Evolutionary conservation across 805 yeast genomes (phyloP), one percentile per base, ranked within the genome.

Genomic region (Ogataea haglerorum): DNA sequence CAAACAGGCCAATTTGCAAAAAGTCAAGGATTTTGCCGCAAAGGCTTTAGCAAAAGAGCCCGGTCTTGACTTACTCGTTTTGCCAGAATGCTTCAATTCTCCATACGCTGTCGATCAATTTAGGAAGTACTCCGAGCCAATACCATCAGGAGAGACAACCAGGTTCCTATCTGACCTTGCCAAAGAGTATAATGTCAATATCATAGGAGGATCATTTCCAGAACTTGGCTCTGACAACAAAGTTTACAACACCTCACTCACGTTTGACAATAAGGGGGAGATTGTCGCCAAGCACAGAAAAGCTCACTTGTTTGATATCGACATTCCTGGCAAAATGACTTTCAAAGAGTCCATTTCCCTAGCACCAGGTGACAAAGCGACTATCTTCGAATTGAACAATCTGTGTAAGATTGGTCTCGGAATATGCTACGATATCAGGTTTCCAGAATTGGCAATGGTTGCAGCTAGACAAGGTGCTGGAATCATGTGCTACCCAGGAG

Each of bases 61-160:
- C 13, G 57, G 63, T 17, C 76, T 80, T 6, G 85, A 90, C 53
- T 68, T 91, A 30, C 76, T 93, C 9, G 87, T 93, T 49, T 68
- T 93, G 23, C 99, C 99, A 7, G 98, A 93, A 66, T 89, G 96
- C 67, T 91, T 90, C 76, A 93, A 91, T 61, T 86, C 96, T 1
- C 98, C 98, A 3, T 93, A 93, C 58, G 78, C 95, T 0, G 95
- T 88, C 21, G 76, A 77, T 43, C 83, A 90, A 47, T 93, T 93
- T 64, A 77, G 85, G 5, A 80, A 86, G 44, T 91, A 93, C 59
- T 90, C 96, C 3, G 99, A 93, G 61, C 52, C 62, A n/a, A 85
- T 93, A 30, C 95, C 95, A 5, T 60, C 67, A 2, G 95, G 95
- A 5, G 81, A 78, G 45, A 72, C 80, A 4, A 80, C 91, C 3